Evolutionary conservation across 73 alveolate species (phyloP).

Genomic region (Paramecium caudatum): DNA sequence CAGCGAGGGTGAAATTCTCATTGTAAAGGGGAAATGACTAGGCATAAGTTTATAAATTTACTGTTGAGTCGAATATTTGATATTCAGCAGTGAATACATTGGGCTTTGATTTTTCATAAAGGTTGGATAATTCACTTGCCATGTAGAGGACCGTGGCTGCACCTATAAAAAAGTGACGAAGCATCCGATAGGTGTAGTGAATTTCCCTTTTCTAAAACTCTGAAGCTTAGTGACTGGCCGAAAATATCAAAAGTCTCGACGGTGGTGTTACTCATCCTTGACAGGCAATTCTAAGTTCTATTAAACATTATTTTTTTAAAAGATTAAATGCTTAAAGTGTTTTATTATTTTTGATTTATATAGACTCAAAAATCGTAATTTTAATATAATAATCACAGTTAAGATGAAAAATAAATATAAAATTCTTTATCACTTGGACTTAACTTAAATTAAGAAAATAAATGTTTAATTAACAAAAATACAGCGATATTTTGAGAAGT

Average conservation of each 20-base stretch:
- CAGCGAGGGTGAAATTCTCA: slow-evolving; percentile 32
- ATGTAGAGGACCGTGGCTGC: background rate
- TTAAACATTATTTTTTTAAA: background rate
- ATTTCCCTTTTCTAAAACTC: background rate
- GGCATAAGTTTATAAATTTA: background rate
- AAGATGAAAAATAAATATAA: no score
- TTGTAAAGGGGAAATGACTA: slow-evolving; percentile 8
- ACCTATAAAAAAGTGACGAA: background rate
- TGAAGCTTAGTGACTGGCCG: background rate
- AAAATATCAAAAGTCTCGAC: slow-evolving; percentile 39
- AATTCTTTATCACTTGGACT: no score
- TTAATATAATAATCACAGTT: no score
- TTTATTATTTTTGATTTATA: no score
- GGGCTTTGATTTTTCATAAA: background rate
- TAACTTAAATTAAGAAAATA: no score
- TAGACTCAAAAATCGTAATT: no score
- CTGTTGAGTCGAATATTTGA: slow-evolving; percentile 56
- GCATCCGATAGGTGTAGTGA: background rate
- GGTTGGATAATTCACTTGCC: background rate
- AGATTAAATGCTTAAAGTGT: no score
- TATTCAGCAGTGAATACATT: background rate
- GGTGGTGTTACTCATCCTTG: background rate
- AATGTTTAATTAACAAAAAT: no score
- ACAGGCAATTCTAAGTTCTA: background rate
- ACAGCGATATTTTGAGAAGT: no score